Evolutionary conservation across 208 protist genomes (phyloP).

Genomic region (Angomonas desouzai): DNA sequence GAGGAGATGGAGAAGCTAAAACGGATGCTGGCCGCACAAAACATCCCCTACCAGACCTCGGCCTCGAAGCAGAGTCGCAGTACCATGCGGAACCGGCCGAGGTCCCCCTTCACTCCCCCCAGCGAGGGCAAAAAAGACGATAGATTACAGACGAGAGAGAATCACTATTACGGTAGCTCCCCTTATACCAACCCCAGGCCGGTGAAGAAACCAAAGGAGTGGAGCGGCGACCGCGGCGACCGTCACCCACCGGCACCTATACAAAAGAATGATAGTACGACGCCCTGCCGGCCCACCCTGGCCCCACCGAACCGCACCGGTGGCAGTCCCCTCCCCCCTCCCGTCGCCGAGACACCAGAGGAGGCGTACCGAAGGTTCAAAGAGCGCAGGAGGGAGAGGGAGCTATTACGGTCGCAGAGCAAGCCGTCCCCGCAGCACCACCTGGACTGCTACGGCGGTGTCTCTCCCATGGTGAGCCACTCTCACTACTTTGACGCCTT

Average conservation of each 20-base stretch:
- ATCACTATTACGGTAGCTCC: too few relatives aligned
- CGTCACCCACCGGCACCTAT: not conserved
- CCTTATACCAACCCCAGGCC: not conserved
- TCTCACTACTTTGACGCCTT: not conserved
- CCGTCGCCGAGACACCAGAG: not conserved
- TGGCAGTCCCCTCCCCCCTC: not conserved
- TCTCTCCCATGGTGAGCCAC: not conserved
- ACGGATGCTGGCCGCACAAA: not conserved
- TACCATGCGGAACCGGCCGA: too few relatives aligned
- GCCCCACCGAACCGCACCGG: not conserved
- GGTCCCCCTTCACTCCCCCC: too few relatives aligned
- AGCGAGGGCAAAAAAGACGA: too few relatives aligned
- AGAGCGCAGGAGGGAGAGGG: not conserved
- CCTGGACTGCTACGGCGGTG: not conserved
- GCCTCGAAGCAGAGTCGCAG: too few relatives aligned
- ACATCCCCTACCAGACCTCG: not conserved
- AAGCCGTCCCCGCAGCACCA: not conserved
- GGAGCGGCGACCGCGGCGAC: not conserved
- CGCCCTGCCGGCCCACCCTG: not conserved
- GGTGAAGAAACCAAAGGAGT: not conserved
- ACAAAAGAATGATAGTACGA: not conserved
- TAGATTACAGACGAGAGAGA: too few relatives aligned
- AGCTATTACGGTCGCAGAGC: not conserved
- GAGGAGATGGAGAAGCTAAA: constrained; percentile 10
- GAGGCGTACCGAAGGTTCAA: constrained; percentile 9